A percentile compares a stretch with the other conserved stretches of the same genome.
These are phyloP conservation scores for Physcomitrium patens DNA, from an alignment of 225 moss, liverwort and hornwort genomes.

Conservation along the genomic window DNA sequence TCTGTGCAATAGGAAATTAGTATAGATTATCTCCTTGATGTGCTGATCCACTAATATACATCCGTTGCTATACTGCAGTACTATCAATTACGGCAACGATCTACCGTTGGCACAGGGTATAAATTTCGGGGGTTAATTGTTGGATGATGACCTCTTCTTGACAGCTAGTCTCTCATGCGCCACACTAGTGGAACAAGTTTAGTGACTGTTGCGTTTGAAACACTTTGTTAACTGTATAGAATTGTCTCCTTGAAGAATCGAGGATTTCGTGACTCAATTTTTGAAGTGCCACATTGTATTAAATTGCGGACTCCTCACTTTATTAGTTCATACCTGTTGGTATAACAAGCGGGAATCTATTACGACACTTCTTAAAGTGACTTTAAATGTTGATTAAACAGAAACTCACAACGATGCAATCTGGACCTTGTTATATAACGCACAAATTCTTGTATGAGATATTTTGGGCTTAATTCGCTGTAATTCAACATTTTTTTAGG, in stretches of 20 bases:
- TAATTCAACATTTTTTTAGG: background rate
- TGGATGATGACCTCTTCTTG: background rate
- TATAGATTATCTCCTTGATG: background rate
- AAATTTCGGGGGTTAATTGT: conserved; percentile 66
- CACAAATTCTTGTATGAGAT: background rate
- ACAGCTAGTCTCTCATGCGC: background rate
- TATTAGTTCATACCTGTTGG: background rate
- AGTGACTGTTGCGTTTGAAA: conserved; percentile 1
- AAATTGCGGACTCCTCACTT: background rate
- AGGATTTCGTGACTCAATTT: background rate
- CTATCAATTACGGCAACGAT: conserved; percentile 72
- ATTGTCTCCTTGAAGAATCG: background rate
- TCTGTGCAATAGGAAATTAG: background rate
- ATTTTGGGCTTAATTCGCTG: background rate
- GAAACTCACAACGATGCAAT: background rate
- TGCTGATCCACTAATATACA: conserved; percentile 17
- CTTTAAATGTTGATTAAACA: background rate
- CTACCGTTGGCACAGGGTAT: conserved; percentile 92
- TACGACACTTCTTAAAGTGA: background rate
- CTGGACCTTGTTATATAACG: background rate
- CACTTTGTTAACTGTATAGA: background rate
- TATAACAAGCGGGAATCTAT: background rate
- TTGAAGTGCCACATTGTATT: background rate
- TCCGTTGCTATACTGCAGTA: conserved; percentile 52
- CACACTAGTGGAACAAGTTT: background rate